phyloP scores from a whole-genome alignment of 2,329 filamentous ascomycete species.

The Penicillium griseofulvum region DNA sequence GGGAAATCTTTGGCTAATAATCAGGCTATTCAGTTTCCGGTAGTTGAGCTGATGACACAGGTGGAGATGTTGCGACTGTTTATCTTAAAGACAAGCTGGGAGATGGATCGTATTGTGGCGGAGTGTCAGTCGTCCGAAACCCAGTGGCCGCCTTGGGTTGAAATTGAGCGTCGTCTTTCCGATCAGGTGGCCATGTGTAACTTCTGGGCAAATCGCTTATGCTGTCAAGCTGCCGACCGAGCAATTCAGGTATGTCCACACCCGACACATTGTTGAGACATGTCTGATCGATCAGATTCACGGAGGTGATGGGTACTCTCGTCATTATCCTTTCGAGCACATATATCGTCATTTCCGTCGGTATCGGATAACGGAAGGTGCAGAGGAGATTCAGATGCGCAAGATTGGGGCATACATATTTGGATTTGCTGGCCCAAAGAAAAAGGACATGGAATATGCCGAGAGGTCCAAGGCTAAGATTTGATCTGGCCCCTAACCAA shows the following conservation, averaged over 20 bases:
- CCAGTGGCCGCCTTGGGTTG: constrained; percentile 43
- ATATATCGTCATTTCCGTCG: constrained; percentile 64
- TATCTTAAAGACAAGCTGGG: constrained; percentile 59
- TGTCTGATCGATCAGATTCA: constrained; percentile 39
- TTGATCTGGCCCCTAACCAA: neutral
- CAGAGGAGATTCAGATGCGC: constrained; percentile 66
- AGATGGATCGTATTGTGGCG: constrained; percentile 54
- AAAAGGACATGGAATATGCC: constrained; percentile 4
- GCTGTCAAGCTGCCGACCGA: constrained; percentile 59
- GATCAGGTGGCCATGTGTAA: constrained; percentile 66
- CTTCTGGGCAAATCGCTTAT: constrained; percentile 62
- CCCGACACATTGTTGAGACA: neutral
- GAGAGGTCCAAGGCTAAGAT: constrained; percentile 13
- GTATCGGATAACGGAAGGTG: constrained; percentile 63
- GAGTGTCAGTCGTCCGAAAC: constrained; percentile 27
- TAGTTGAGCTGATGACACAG: constrained; percentile 62
- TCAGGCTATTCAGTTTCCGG: constrained; percentile 63
- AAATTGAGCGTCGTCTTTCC: constrained; percentile 58
- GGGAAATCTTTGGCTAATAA: constrained; percentile 42
- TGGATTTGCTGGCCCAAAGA: constrained; percentile 39
- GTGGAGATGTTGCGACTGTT: constrained; percentile 61
- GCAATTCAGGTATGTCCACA: constrained; percentile 56
- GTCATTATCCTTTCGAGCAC: constrained; percentile 62
- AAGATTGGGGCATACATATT: constrained; percentile 62
- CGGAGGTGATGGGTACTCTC: constrained; percentile 59